These are phyloP conservation scores for Scenedesmus sp. DNA, from an alignment of 163 green algal species.

Conservation along the genomic window DNA sequence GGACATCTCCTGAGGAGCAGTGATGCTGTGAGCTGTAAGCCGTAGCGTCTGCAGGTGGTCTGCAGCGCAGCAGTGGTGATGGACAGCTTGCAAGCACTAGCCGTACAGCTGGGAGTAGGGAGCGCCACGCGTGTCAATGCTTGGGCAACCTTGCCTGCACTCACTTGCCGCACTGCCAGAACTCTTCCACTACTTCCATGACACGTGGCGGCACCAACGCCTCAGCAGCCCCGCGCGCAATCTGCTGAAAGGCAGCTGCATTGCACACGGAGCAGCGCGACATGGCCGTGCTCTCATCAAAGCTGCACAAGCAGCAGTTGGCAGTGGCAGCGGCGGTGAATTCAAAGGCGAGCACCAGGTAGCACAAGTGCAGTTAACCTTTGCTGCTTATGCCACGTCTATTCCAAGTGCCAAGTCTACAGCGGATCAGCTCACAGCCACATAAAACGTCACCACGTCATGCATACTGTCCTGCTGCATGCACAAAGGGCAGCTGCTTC, in stretches of 20 bases:
- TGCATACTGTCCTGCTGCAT: no score
- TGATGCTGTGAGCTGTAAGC: neutral
- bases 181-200: constrained; percentile 45
- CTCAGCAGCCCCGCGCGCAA: constrained; percentile 11
- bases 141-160: neutral
- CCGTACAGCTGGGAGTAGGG: no score
- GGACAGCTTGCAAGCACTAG: no score
- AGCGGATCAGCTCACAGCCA: no score
- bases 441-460: no score
- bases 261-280: constrained; percentile 50
- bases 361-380: no score
- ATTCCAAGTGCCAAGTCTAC: no score
- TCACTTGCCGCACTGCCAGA: constrained; percentile 42
- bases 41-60: neutral
- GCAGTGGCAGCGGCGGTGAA: neutral
- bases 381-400: no score
- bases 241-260: constrained; percentile 36
- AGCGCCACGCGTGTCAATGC: neutral
- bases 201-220: constrained; percentile 18
- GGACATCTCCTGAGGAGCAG: neutral
- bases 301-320: neutral
- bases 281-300: constrained; percentile 43
- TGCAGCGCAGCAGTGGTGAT: no score
- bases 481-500: no score
- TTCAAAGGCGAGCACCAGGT: no score